Evolutionary conservation across 352 stramenopile genomes (phyloP), one percentile per base, ranked within the genome.

Genomic region (Globisporangium yorkense): DNA sequence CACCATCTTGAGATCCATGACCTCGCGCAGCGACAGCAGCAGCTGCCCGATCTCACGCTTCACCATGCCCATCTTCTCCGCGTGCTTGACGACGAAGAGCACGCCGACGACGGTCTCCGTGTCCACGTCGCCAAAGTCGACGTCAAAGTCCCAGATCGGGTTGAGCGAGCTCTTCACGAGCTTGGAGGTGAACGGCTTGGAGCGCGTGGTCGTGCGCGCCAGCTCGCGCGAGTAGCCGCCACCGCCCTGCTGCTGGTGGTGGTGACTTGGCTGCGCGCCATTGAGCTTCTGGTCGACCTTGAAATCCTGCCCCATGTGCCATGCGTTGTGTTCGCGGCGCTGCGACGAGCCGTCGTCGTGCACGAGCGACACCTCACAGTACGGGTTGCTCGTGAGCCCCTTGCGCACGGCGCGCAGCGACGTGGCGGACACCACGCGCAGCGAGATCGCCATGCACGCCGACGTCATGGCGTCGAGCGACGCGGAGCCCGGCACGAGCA

Each of bases 131-230:
- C 81, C 81, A 67, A 91, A 91, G 63, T 91, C 81, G 46, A 88
- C 77, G 58, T 89, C 77, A 47, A 91, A 79, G 62, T 89, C 87
- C 81, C 81, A 91, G 52, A 89, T 87, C 39, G 81, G 81, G 61
- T 91, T 89, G 21, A 91, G 70, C 43, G 81, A 85, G 51, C 71
- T 87, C 70, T 83, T 84, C 52, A 89, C 70, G 43, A 89, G 59
- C 39, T 67, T 74, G 24, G 75, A 82, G 51, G 72, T 72, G 56
- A 88, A 80, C 9, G 70, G 67, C 45, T 87, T 87, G 31, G 71
- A 75, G 35, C 44, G 58, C 66, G 44, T 77, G 58, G 16, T 63
- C 48, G 31, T 69, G 31, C n/a, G 61, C 51, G 16, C 61, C 54
- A 40, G 46, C 9, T 56, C 53, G 40, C 53, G 53, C 29, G 59